Conservation (phyloP, 2,329 filamentous ascomycete species). For the Pseudogymnoascus sp. region DNA sequence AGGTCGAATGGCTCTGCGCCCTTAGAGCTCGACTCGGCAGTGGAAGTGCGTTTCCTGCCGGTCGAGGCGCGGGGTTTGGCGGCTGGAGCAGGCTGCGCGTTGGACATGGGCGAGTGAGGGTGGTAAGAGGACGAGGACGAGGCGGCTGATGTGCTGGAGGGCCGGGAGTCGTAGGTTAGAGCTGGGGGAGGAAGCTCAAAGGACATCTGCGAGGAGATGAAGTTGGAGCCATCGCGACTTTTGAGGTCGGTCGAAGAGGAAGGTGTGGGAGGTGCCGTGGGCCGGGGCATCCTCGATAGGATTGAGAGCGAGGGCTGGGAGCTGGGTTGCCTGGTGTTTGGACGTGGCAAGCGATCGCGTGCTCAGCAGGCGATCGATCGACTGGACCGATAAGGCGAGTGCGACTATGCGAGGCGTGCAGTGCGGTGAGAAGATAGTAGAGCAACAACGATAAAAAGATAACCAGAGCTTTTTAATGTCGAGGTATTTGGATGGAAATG, state of each 20-base stretch:
- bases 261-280: conserved; percentile 65
- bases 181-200: conserved; percentile 76
- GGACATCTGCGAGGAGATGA: conserved; percentile 56
- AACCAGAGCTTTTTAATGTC: background rate
- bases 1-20: conserved; percentile 59
- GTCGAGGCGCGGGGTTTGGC: conserved; percentile 34
- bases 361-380: background rate
- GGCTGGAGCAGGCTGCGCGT: conserved; percentile 30
- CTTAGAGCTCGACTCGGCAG: conserved; percentile 36
- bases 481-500: background rate
- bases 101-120: conserved; percentile 37
- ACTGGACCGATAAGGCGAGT: conserved; percentile 4
- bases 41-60: conserved; percentile 38
- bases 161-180: conserved; percentile 42
- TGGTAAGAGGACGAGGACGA: conserved; percentile 44
- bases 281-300: conserved; percentile 52
- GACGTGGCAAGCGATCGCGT: conserved; percentile 8
- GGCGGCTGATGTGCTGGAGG: conserved; percentile 38
- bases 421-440: background rate
- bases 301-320: background rate
- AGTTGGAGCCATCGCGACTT: conserved; percentile 59
- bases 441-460: background rate
- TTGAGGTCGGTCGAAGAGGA: conserved; percentile 74
- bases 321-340: background rate
- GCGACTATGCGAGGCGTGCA: background rate